Base-by-base conservation (phyloP, 768 basidiomycete species). In the Termitomyces sp. region DNA sequence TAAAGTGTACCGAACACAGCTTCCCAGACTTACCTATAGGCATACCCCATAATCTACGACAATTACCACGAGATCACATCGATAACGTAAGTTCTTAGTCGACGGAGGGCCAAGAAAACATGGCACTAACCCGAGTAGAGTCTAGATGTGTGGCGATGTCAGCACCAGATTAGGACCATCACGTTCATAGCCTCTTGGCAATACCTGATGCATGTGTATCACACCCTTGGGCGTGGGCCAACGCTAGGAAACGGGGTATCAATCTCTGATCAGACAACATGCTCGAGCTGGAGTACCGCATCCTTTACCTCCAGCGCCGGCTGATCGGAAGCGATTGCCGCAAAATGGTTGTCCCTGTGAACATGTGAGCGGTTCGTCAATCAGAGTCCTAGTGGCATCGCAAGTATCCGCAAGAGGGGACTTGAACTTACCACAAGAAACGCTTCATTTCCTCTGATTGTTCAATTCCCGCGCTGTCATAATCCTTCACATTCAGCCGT, bases 301-400 rank as follows among this genome's bases (percentile, higher is more conserved):
- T 18, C 5, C 58, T 70, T 35, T 46, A 84, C 84, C 80, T 88
- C 87, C 50, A 89, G 68, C 4, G 84, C 70, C 18, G 87, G 87
- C 60, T 85, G 83, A 72, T 88, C 87, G 36, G 86, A 86, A 10
- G 85, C 86, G 32, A 87, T 67, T 5, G 86, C 86, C 0, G 87
- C 81, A 67, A 89, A 89, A 67, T 88, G 87, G 68, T 87, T 88
- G 69, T 89, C 78, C 87, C 87, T 86, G 60, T 47, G 49, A n/a
- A 9, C 30, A 23, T 46, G 44, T 50, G 50, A 59, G 23, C 36
- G 8, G 8, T n/a, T 33, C 38, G 50, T 46, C 41, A 33, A 26
- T 14, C 28, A 32, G 40, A 30, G 46, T 44, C 46, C 28, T 20
- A 12, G 20, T 52, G 44, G 20, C 20, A 33, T 16, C 43, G 44